Evolutionary conservation across 305 asterid species (phyloP).

Genomic region (Solanum hybrid): DNA sequence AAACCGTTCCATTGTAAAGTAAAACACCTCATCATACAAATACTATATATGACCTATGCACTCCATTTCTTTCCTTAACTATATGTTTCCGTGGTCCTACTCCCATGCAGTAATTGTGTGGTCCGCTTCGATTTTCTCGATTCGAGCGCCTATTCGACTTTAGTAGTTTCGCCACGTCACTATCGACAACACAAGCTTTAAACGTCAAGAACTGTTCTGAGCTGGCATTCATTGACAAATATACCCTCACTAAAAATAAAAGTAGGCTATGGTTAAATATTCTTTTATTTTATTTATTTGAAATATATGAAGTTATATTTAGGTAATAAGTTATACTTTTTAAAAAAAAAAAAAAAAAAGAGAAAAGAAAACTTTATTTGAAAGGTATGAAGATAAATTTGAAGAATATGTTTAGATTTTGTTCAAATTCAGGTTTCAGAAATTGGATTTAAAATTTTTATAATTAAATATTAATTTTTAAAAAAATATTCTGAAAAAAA

Average conservation of each 20-base stretch:
- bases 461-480: neutral
- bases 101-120: neutral
- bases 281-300: neutral
- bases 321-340: neutral
- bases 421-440: neutral
- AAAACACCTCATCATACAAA: neutral
- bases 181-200: neutral
- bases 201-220: neutral
- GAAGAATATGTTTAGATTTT: neutral
- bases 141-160: neutral
- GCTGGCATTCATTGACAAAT: neutral
- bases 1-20: fast-evolving
- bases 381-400: neutral
- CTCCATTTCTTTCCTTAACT: neutral
- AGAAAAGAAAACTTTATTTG: neutral
- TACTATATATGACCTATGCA: neutral
- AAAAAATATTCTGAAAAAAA: neutral
- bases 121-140: neutral
- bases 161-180: neutral
- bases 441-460: neutral
- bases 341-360: neutral
- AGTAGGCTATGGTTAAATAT: neutral
- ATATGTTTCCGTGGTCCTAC: neutral
- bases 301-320: neutral
- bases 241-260: neutral